Conservation (phyloP, 148 eudicot species). For the Chenopodium suecicum region DNA sequence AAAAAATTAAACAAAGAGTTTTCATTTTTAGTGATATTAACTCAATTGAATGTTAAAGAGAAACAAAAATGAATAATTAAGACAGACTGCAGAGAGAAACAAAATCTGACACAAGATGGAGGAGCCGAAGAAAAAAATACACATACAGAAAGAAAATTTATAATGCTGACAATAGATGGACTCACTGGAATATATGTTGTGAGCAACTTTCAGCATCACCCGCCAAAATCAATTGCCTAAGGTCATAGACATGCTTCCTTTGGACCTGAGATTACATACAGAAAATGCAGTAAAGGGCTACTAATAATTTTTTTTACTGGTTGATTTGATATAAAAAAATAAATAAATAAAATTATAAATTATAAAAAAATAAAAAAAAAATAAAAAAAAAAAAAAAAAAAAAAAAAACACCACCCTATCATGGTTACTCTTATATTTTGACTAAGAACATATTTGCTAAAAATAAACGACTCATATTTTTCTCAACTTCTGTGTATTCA, state of each 20-base stretch:
- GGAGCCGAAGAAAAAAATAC: neutral
- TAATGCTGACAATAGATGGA: constrained; percentile 2
- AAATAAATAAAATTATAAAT: too few relatives aligned
- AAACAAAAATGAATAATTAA: neutral
- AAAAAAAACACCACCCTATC: too few relatives aligned
- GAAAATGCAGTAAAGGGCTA: constrained; percentile 4
- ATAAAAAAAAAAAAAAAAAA: too few relatives aligned
- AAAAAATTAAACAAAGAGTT: neutral
- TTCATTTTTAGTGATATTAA: neutral
- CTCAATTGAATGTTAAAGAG: too few relatives aligned
- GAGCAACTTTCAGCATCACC: constrained; percentile 89
- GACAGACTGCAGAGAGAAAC: neutral
- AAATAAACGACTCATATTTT: neutral
- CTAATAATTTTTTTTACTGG: neutral
- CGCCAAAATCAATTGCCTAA: constrained; percentile 76
- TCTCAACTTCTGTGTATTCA: neutral
- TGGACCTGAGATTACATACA: constrained; percentile 62
- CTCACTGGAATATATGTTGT: constrained; percentile 82
- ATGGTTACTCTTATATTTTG: neutral
- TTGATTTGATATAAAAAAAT: neutral
- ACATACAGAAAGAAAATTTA: neutral
- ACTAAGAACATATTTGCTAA: neutral
- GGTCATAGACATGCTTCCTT: constrained; percentile 90
- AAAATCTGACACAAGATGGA: constrained; percentile 8
- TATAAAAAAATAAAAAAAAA: too few relatives aligned